These are phyloP conservation scores for Stylonectria norvegica DNA, from an alignment of 2,329 filamentous ascomycete species.

Conservation along the genomic window DNA sequence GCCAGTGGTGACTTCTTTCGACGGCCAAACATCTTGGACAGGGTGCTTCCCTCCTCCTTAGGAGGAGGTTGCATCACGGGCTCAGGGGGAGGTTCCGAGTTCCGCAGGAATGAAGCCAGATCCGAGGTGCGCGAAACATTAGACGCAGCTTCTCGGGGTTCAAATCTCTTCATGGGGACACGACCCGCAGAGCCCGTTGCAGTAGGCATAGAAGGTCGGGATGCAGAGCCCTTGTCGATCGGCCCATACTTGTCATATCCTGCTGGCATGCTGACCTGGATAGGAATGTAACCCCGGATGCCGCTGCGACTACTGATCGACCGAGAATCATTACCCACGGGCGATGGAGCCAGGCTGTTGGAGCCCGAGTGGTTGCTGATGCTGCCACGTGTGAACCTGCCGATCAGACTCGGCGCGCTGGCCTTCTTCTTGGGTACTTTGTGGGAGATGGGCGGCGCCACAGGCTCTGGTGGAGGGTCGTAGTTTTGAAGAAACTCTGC, in stretches of 20 bases:
- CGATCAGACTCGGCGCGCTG: constrained; percentile 60
- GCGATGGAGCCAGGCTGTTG: constrained; percentile 24
- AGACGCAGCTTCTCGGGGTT: constrained; percentile 50
- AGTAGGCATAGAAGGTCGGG: constrained; percentile 18
- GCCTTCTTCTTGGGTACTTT: constrained; percentile 59
- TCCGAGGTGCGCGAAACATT: constrained; percentile 60
- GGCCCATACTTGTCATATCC: constrained; percentile 42
- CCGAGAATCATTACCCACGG: constrained; percentile 28
- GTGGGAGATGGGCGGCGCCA: constrained; percentile 32
- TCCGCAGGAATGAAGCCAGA: constrained; percentile 68
- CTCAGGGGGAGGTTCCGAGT: constrained; percentile 60
- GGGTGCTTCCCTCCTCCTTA: constrained; percentile 38
- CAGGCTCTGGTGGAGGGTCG: constrained; percentile 58
- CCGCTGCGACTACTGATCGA: constrained; percentile 40
- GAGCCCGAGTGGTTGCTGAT: constrained; percentile 23
- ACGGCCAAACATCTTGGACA: constrained; percentile 49
- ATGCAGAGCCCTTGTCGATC: constrained; percentile 19
- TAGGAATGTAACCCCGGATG: constrained; percentile 47
- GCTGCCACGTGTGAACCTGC: constrained; percentile 48
- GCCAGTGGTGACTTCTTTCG: constrained; percentile 44
- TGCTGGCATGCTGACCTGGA: constrained; percentile 48
- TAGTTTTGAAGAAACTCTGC: constrained; percentile 71
- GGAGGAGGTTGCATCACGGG: constrained; percentile 28
- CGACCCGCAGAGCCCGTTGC: constrained; percentile 35
- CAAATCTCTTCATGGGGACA: constrained; percentile 55